Conservation (phyloP, 2,329 filamentous ascomycete species). For the Chrysosporium keratinophilum region DNA sequence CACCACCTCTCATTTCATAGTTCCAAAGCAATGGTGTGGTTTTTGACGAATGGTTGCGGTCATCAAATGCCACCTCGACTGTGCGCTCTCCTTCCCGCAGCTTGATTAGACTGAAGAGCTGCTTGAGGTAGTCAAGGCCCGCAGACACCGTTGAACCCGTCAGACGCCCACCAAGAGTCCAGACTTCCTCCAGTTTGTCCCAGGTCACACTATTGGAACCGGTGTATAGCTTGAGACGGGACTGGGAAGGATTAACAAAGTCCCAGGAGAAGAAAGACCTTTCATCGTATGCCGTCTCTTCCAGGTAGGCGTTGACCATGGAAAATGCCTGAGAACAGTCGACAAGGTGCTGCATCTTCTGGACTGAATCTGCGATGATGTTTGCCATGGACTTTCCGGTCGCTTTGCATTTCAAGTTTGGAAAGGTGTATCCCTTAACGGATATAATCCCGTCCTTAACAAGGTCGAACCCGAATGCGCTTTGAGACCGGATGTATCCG, state of each 20-base stretch:
- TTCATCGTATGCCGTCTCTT: neutral
- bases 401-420: conserved; percentile 14
- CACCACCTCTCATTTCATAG: conserved; percentile 7
- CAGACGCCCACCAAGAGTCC: conserved; percentile 18
- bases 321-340: conserved; percentile 5
- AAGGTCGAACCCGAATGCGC: conserved; percentile 18
- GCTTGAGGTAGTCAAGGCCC: conserved; percentile 15
- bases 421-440: conserved; percentile 19
- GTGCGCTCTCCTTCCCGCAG: conserved; percentile 7
- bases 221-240: conserved; percentile 19
- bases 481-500: conserved; percentile 15
- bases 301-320: conserved; percentile 8
- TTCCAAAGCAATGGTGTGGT: conserved; percentile 8
- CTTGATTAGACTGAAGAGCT: conserved; percentile 13
- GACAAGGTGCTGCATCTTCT: neutral
- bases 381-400: conserved; percentile 8
- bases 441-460: conserved; percentile 8
- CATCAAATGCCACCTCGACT: conserved; percentile 5
- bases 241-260: conserved; percentile 13
- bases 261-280: conserved; percentile 17
- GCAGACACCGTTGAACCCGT: conserved; percentile 7
- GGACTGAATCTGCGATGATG: conserved; percentile 7
- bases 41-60: neutral
- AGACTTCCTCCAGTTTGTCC: conserved; percentile 14
- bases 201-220: conserved; percentile 14